Evolutionary conservation across 345 rosid species (phyloP).

Genomic region (Sonneratia caseolaris): DNA sequence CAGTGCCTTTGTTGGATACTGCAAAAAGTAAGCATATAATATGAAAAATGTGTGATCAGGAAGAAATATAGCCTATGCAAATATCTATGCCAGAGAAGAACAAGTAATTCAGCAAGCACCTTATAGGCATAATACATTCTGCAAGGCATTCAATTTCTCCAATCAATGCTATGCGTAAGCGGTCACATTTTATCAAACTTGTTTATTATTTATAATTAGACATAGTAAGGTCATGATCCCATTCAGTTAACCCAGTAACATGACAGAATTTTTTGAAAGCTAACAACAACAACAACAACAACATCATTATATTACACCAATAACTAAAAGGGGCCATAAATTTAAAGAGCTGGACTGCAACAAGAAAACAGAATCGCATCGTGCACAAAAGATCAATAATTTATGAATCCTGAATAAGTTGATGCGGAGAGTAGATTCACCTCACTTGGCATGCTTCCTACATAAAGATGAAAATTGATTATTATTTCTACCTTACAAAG

Average conservation of each 20-base stretch:
- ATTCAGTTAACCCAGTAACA: neutral
- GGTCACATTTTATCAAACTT: neutral
- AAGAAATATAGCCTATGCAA: neutral
- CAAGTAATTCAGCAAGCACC: neutral
- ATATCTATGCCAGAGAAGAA: neutral
- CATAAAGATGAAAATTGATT: neutral
- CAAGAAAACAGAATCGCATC: neutral
- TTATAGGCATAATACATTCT: neutral
- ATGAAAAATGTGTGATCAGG: neutral
- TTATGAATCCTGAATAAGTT: neutral
- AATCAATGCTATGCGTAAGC: neutral
- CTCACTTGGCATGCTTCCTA: neutral
- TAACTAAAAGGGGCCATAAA: neutral
- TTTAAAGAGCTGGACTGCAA: neutral
- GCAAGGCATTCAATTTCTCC: neutral
- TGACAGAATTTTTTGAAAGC: neutral
- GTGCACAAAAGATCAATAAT: neutral
- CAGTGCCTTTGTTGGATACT: conserved; percentile 95
- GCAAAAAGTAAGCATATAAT: neutral
- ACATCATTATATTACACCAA: neutral
- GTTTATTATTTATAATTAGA: neutral
- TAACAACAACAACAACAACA: neutral
- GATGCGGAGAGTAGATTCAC: neutral
- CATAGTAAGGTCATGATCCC: neutral
- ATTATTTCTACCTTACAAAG: neutral